Evolutionary conservation across 225 moss, liverwort and hornwort genomes (phyloP), one percentile per base, ranked within the genome.

Genomic region (Polytrichum formosum): DNA sequence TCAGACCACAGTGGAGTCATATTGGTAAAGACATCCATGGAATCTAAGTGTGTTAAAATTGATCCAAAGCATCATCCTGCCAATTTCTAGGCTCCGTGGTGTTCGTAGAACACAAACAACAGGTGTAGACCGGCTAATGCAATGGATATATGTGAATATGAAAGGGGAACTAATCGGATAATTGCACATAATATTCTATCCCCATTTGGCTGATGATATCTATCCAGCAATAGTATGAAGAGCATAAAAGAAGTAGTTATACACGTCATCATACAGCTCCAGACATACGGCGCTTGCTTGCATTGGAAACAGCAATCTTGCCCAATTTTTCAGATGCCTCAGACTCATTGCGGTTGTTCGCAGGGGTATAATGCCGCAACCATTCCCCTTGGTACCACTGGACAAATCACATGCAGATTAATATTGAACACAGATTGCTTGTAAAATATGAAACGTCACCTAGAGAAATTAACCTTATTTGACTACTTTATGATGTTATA

Each of bases 371-470:
- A 1, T 83, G 78, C 33, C 87, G 87, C 28, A 87, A 69, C 89
- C 91, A 93, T 64, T 85, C 85, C 54, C 93, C 89, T 33, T 78
- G 85, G 54, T 93, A 93, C 91, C 89, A 89, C 93, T 93, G 83
- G 78, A 80, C 27, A 68, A 67, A 61, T 58, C 7, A 68, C 46
- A 63, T 28, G 53, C 54, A 54, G 10, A 65, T 54, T 54, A 26
- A 61, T 28, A 22, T 10, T 19, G 31, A 18, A 19, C 19, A 37
- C 28, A 28, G 56, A 58, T 59, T 28, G 21, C 5, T 18, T 37
- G 58, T 28, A 18, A 59, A 6, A 25, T 46, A 55, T 53, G 26
- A n/a, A 21, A 55, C 18, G 5, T 46, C 53, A 6, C 46, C 35
- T 18, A 66, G 23, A 25, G 59, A 60, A 60, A 60, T 60, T 60